Conservation (phyloP, 441 rosid species). For the Lepidium campestre region DNA sequence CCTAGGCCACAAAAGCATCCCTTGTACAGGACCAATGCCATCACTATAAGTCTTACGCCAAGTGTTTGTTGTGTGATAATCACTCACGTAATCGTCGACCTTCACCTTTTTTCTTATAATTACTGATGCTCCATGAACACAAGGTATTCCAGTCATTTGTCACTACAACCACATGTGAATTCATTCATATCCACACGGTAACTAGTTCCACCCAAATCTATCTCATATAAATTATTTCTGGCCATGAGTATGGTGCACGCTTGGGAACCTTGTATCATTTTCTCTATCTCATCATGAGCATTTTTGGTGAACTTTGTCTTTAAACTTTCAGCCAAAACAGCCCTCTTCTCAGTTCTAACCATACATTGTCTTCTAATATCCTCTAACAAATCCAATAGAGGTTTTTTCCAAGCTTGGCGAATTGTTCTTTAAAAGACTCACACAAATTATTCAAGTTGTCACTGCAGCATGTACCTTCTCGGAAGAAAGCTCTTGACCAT, state of each 20-base stretch:
- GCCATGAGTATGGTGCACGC: background rate
- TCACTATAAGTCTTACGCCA: too few species aligned
- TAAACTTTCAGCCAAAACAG: background rate
- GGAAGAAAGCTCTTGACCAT: background rate
- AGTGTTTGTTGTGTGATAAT: too few species aligned
- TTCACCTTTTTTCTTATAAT: background rate
- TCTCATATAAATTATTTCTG: background rate
- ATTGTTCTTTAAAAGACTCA: background rate
- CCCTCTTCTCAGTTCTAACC: background rate
- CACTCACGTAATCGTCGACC: too few species aligned
- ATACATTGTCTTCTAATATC: background rate
- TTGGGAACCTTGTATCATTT: background rate
- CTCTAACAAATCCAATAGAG: background rate
- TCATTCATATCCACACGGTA: background rate
- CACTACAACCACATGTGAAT: background rate
- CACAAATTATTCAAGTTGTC: background rate
- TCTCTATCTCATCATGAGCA: background rate
- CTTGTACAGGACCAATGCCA: too few species aligned
- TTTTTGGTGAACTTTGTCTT: background rate
- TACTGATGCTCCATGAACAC: background rate
- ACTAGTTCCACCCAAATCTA: background rate
- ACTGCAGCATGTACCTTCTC: background rate
- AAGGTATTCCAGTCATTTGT: background rate
- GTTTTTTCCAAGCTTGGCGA: background rate
- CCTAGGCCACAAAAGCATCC: too few species aligned